phyloP scores from a whole-genome alignment of 768 basidiomycete species.

The Chlorophyllum brunneum region DNA sequence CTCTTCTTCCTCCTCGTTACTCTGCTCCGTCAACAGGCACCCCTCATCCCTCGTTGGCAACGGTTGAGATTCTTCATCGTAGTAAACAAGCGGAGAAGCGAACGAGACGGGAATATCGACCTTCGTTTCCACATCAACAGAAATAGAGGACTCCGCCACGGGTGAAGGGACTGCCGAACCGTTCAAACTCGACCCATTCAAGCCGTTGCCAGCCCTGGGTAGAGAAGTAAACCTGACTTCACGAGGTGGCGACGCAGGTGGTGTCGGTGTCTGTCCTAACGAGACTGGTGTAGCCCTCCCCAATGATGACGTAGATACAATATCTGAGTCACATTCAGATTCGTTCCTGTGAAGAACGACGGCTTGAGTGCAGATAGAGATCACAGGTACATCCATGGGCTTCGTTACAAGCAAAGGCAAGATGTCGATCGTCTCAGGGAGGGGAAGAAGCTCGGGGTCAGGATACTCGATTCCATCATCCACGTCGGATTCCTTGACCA shows the following conservation, averaged over 20 bases:
- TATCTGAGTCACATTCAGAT: not conserved
- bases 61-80: not conserved
- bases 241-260: conserved; percentile 39
- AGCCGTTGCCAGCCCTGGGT: not conserved
- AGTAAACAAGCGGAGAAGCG: not conserved
- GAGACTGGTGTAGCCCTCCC: conserved; percentile 8
- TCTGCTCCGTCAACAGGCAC: not conserved
- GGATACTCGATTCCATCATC: conserved; percentile 17
- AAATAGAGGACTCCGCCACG: not conserved
- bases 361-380: conserved; percentile 7
- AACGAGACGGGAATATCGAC: not conserved
- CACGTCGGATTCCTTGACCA: not conserved
- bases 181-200: not conserved
- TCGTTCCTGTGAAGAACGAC: not conserved
- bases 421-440: conserved; percentile 24
- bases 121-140: not conserved
- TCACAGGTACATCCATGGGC: conserved; percentile 12
- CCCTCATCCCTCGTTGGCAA: not conserved
- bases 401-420: conserved; percentile 17
- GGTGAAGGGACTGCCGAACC: not conserved
- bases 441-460: conserved; percentile 41
- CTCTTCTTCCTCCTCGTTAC: not conserved
- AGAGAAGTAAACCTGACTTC: conserved; percentile 3
- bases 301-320: not conserved
- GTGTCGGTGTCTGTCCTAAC: conserved; percentile 36